Evolutionary conservation across 2,329 filamentous ascomycete genomes (phyloP).

Genomic region (Aspergillus spinulosporus): DNA sequence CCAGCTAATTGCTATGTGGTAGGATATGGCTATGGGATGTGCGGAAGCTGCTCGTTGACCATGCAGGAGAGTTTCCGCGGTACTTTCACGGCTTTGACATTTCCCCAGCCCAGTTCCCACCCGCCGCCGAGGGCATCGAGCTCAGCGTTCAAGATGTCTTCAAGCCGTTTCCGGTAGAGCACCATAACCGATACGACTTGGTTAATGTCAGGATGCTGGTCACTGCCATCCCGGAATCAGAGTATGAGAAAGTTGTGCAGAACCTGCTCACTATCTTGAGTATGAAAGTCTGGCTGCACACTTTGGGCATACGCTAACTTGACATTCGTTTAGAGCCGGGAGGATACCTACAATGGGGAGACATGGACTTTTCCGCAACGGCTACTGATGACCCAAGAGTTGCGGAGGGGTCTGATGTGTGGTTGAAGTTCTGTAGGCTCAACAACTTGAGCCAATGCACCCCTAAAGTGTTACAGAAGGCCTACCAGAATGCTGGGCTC

Average conservation of each 20-base stretch:
- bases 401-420: neutral
- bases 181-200: conserved; percentile 8
- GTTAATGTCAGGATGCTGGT: conserved; percentile 7
- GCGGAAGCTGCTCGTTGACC: neutral
- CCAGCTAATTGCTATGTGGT: neutral
- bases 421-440: neutral
- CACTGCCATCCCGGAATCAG: neutral
- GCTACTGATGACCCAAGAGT: neutral
- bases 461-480: neutral
- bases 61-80: neutral
- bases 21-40: conserved; percentile 9
- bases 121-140: neutral
- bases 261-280: conserved; percentile 5
- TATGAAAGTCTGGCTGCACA: neutral
- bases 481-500: neutral
- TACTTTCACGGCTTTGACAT: conserved; percentile 10
- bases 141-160: conserved; percentile 6
- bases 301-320: neutral
- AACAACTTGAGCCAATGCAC: neutral
- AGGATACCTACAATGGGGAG: conserved; percentile 8
- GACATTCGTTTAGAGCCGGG: neutral
- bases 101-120: conserved; percentile 1
- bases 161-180: conserved; percentile 5
- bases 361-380: conserved; percentile 1
- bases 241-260: neutral